Conservation (phyloP, 176 grass and related monocot genomes). For the Oryza meridionalis region DNA sequence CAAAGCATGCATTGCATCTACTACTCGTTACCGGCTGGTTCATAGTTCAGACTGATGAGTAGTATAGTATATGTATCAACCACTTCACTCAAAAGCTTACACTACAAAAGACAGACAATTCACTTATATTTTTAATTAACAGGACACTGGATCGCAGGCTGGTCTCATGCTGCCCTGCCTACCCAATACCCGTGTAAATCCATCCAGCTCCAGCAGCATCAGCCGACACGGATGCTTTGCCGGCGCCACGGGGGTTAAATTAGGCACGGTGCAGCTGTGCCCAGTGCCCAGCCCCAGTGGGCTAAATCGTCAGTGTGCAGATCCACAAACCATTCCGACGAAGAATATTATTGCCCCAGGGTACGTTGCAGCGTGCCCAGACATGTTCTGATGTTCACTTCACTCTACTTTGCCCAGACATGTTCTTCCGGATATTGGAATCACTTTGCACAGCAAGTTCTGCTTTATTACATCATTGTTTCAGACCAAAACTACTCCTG, state of each 20-base stretch:
- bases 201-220: too few species aligned
- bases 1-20: too few species aligned
- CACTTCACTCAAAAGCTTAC: too few species aligned
- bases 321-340: slow-evolving; percentile 11
- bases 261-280: background rate
- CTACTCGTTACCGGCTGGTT: too few species aligned
- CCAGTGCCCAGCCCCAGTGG: background rate
- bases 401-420: background rate
- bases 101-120: too few species aligned
- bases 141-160: too few species aligned
- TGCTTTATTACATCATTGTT: background rate
- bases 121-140: too few species aligned
- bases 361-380: background rate
- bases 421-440: background rate
- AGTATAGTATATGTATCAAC: too few species aligned
- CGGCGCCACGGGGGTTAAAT: background rate
- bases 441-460: background rate
- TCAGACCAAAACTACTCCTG: background rate
- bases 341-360: background rate
- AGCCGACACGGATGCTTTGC: background rate
- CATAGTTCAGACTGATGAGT: too few species aligned
- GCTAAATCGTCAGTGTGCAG: background rate
- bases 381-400: too few species aligned
- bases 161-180: too few species aligned
- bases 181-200: background rate